phyloP scores from a whole-genome alignment of 345 rosid genomes.

The Clausena lansium region DNA sequence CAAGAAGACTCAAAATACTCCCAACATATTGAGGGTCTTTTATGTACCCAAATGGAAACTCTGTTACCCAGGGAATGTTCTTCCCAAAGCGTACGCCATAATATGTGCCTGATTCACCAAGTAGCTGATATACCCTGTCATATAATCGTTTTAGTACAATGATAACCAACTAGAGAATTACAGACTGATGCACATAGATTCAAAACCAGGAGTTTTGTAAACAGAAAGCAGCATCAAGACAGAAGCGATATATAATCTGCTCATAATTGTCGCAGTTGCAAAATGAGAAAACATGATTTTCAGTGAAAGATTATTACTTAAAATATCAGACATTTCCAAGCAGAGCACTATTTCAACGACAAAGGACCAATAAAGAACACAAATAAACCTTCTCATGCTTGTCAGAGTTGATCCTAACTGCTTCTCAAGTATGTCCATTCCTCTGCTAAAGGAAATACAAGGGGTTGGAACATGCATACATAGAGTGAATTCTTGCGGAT shows the following conservation, averaged over 20 bases:
- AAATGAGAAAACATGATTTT: neutral
- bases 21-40: slow-evolving; percentile 91
- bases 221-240: neutral
- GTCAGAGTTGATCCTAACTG: neutral
- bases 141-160: slow-evolving; percentile 1
- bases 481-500: neutral
- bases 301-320: neutral
- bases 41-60: slow-evolving; percentile 86
- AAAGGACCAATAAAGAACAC: neutral
- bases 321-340: neutral
- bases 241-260: neutral
- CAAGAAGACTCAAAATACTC: slow-evolving; percentile 76
- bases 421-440: neutral
- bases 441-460: neutral
- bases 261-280: neutral
- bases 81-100: slow-evolving; percentile 87
- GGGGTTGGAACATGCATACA: neutral
- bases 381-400: neutral
- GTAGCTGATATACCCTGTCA: slow-evolving; percentile 81
- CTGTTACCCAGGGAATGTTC: slow-evolving; percentile 77
- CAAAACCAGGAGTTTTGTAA: neutral
- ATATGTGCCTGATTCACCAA: slow-evolving; percentile 90
- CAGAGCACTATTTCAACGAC: neutral
- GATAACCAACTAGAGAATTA: neutral
- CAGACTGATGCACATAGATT: slow-evolving; percentile 1